A percentile compares a stretch with the other conserved stretches of the same genome.
phyloP scores from a whole-genome alignment of 1,284 basidiomycete species.

The Boletus semigastroideus region DNA sequence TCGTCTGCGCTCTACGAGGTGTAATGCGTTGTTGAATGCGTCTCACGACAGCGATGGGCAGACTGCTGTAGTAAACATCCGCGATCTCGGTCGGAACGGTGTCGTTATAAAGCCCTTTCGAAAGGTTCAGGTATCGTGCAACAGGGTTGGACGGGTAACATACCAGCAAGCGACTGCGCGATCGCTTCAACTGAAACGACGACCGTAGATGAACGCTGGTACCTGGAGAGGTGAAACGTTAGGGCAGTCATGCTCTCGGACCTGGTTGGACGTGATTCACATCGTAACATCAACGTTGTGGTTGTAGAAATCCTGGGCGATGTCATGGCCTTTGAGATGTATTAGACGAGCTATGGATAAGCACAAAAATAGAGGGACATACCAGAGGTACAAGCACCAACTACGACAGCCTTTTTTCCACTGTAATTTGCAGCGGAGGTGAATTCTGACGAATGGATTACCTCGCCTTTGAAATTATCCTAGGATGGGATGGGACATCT shows the following conservation, averaged over 20 bases:
- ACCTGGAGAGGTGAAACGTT: conserved; percentile 12
- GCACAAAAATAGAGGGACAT: background rate
- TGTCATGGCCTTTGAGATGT: conserved; percentile 18
- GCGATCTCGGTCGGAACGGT: conserved; percentile 27
- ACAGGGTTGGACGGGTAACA: background rate
- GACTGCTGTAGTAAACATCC: conserved; percentile 16
- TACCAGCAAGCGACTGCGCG: conserved; percentile 16
- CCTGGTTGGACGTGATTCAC: conserved; percentile 7
- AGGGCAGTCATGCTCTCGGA: background rate
- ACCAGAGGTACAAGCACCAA: conserved; percentile 45
- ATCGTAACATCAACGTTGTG: conserved; percentile 29
- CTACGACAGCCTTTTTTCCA: conserved; percentile 45
- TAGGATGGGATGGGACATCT: background rate
- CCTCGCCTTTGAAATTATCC: conserved; percentile 26
- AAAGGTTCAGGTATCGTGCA: background rate
- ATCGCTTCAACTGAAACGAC: conserved; percentile 22
- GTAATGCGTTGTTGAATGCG: conserved; percentile 20
- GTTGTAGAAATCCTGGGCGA: conserved; percentile 30
- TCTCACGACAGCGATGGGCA: conserved; percentile 19
- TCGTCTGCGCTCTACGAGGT: conserved; percentile 22
- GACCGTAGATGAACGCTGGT: conserved; percentile 32
- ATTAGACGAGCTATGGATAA: conserved; percentile 3
- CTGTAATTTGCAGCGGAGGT: conserved; percentile 36
- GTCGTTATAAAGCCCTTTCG: conserved; percentile 23
- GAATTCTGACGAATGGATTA: conserved; percentile 41